Percentiles rank a stretch among this genome's conserved stretches.
These are phyloP conservation scores for Stipa capillata DNA, from an alignment of 176 grass and related monocot species.

Conservation along the genomic window DNA sequence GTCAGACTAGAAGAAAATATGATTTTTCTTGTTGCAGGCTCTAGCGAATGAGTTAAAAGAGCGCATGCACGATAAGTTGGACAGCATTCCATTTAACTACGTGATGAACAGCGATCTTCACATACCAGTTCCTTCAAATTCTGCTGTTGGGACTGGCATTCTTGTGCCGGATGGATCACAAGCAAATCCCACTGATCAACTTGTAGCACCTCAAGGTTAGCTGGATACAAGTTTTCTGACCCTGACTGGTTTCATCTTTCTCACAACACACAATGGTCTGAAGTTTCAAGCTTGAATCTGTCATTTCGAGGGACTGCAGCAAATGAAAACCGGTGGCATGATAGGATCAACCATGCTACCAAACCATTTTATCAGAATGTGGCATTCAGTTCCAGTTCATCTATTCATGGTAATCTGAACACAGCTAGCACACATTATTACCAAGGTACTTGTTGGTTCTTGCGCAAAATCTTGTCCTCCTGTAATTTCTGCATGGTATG, in stretches of 20 bases:
- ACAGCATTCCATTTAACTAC: not conserved
- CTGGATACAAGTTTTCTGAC: not conserved
- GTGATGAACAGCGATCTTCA: constrained; percentile 14
- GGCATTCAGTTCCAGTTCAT: not conserved
- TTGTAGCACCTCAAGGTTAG: not conserved
- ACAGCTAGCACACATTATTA: not conserved
- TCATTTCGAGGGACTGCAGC: not conserved
- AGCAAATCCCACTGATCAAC: not conserved
- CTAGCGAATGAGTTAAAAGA: not conserved
- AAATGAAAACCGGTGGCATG: not conserved
- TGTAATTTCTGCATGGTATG: not conserved
- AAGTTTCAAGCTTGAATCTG: not conserved
- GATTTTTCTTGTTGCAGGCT: not conserved
- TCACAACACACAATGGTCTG: not conserved
- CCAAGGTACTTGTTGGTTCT: not conserved
- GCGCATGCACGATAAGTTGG: not conserved
- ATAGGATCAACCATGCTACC: not conserved
- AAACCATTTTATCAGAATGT: not conserved
- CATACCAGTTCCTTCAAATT: not conserved
- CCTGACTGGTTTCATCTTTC: not conserved
- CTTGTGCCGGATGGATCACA: not conserved
- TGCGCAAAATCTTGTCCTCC: not conserved
- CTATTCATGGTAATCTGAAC: not conserved
- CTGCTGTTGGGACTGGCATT: not conserved
- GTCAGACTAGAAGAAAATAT: not conserved